Base-by-base conservation (phyloP, 2,329 filamentous ascomycete genomes). In the Aspergillus sp. region DNA sequence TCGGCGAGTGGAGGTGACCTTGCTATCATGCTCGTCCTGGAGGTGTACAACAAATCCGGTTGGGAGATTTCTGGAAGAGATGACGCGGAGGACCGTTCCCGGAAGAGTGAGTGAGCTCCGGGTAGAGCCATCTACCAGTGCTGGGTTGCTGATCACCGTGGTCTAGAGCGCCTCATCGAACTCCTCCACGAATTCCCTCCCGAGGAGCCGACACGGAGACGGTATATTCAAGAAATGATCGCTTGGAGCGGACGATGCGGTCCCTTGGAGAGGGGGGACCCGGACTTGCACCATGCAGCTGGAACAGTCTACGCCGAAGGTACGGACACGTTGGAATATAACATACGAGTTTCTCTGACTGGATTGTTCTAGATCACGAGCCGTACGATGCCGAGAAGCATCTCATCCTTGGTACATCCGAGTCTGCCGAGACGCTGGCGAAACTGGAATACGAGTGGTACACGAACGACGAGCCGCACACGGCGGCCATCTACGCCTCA, bases 381-480 rank as follows among this genome's bases (percentile, higher is more conserved):
- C 83, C 88, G 21, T 96, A 96, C 78, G 92, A 97, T 54, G 94
- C 95, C 13, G 95, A 99, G 74, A 84, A 86, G 62, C 94, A 99
- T 72, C 81, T 99, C 50, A 74, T 92, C 45, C 81, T 97, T 36
- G 95, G 94, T 55, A 97, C 91, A 9, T 88, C 88, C 63, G 91
- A 96, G 71, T 96, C 91, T 0, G 83, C 92, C 34, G 86, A 91
- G 61, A 81, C 88, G 10, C 82, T 99, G 49, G 86, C 87, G 45
- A 84, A 85, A 62, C 82, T 97, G 74, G 91, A 97, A 72, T 97
- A 96, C 71, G 81, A 86, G 47, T 99, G 94, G 94, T 99, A 97
- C 78, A 86, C 83, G 56, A 85, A 91, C 65, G 90, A 95, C 72
- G 89, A 93, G 48, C 84, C 90, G 2, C 91, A 96, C 70, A 91